Percentiles rank a stretch among this genome's conserved stretches.
Conservation (phyloP, 345 rosid genomes). For the Hibiscus tridactylites region DNA sequence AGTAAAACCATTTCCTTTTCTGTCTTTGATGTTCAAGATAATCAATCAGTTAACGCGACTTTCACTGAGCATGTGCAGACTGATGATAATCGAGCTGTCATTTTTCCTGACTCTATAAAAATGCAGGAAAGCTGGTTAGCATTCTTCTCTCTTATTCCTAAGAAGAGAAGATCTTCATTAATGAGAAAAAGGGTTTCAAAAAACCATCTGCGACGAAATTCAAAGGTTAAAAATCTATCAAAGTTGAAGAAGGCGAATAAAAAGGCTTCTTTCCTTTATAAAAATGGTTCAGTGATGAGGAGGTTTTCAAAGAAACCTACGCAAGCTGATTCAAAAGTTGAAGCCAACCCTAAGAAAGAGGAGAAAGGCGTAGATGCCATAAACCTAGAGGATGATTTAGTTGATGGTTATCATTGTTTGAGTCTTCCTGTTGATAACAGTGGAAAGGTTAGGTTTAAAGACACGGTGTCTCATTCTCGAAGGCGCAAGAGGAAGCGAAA, state of each 20-base stretch:
- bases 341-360: background rate
- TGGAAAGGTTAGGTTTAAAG: conserved; percentile 18
- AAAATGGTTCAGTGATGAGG: background rate
- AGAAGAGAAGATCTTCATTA: conserved; percentile 11
- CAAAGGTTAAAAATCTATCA: background rate
- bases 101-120: background rate
- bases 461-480: conserved; percentile 23
- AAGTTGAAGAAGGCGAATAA: background rate
- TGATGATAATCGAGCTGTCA: conserved; percentile 1
- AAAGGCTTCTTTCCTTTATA: conserved; percentile 4
- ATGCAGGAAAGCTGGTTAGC: conserved; percentile 2
- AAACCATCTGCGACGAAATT: background rate
- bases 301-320: conserved; percentile 7
- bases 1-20: background rate
- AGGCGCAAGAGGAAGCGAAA: conserved; percentile 27
- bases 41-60: background rate
- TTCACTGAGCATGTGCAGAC: conserved; percentile 6
- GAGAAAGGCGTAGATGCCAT: background rate
- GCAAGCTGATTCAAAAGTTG: background rate
- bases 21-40: conserved; percentile 7
- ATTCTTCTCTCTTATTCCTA: conserved; percentile 2
- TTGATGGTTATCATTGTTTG: background rate
- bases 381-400: conserved; percentile 3
- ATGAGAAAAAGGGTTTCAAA: conserved; percentile 9
- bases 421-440: conserved; percentile 14